A percentile compares a stretch with the other conserved stretches of the same genome.
Conservation (phyloP, 306 rosid species). For the Glycyrrhiza uralensis region DNA sequence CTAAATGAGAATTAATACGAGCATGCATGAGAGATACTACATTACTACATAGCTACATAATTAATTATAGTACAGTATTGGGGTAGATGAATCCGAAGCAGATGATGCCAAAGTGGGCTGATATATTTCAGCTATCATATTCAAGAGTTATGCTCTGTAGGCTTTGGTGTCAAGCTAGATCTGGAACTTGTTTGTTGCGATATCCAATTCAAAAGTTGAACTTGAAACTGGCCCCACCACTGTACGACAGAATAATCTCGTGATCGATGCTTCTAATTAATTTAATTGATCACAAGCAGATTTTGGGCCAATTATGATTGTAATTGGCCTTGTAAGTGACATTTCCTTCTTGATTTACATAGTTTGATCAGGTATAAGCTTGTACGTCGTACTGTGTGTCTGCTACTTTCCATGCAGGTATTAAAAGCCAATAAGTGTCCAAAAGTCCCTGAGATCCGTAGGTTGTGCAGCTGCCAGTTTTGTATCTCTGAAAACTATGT, state of each 20-base stretch:
- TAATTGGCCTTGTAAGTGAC: no score
- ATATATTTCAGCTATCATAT: neutral
- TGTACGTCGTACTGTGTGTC: neutral
- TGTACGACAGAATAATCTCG: neutral
- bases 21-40: neutral
- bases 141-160: neutral
- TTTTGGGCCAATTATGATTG: neutral
- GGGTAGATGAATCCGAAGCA: neutral
- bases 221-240: neutral
- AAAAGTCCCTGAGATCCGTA: neutral
- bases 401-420: neutral
- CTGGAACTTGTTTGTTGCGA: conserved; percentile 1
- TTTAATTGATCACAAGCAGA: neutral
- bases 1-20: neutral
- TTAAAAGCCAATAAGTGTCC: neutral
- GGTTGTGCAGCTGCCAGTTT: neutral
- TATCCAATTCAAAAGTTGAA: no score
- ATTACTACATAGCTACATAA: neutral
- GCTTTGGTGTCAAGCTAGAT: conserved; percentile 7
- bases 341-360: neutral
- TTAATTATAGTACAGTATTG: neutral
- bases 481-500: neutral
- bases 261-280: neutral
- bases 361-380: neutral
- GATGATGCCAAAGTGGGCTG: neutral